Evolutionary conservation across 73 alveolate genomes (phyloP), one percentile per base, ranked within the genome.

Genomic region (Uronychia setigera): DNA sequence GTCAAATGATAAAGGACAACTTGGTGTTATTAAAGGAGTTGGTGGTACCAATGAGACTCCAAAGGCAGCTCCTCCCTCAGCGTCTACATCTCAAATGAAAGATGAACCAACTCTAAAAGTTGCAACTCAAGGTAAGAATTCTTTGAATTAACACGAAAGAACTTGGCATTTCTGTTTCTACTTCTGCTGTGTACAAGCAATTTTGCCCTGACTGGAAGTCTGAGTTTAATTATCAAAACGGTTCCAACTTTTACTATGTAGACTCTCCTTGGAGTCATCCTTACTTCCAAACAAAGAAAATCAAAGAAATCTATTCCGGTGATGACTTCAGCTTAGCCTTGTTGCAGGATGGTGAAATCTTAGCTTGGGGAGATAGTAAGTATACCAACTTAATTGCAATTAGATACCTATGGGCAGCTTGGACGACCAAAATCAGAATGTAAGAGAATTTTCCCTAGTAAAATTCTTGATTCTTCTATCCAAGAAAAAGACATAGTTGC

Each of bases 301-400:
- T 46, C 5, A 46, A 46, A 19, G 5, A 5, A 19, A 19, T 46
- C 67, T 19, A 46, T 19, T 46, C n/a, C 19, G 67, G 67, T 19
- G 67, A 46, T 19, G 5, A 46, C 67, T 46, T 46, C 67, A 46
- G 67, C 67, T 46, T 46, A 19, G 67, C 67, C 5, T 19, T 46
- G n/a, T 46, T 5, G n/a, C n/a, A 46, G 67, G 67, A 46, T 19
- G 67, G 67, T 46, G 19, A 46, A 19, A 19, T 46, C 67, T 19
- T 46, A 46, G 67, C 67, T 46, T 46, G 67, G 67, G 67, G 67
- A 46, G 67, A 46, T 19, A 46, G 67, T 46, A 46, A 46, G 67
- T 19, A 11, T 46, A 11, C 67, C 5, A 19, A 11, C 67, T 11
- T 46, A 5, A 19, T n/a, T n/a, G n/a, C n/a, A n/a, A n/a, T n/a